Evolutionary conservation across 495 filamentous ascomycete genomes (phyloP).

Genomic region (Hyaloscypha bicolor): DNA sequence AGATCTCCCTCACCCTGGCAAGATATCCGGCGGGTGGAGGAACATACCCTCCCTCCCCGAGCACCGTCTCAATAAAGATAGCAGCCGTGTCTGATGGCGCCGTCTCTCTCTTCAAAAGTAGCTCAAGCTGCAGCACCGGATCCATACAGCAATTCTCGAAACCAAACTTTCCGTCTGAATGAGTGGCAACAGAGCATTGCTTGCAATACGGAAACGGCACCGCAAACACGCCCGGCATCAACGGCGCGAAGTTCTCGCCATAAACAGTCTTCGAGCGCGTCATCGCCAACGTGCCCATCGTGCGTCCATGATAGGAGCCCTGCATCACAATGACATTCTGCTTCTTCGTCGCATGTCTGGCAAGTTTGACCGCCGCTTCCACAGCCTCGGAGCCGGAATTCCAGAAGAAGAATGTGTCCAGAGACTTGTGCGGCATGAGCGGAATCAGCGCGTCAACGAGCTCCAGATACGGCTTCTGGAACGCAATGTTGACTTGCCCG

Average conservation of each 20-base stretch:
- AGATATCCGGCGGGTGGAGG: slow-evolving; percentile 65
- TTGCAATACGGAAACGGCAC: slow-evolving; percentile 27
- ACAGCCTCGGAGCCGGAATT: slow-evolving; percentile 70
- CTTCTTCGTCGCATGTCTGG: slow-evolving; percentile 55
- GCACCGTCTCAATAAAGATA: slow-evolving; percentile 45
- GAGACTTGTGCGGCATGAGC: slow-evolving; percentile 42
- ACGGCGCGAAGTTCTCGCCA: slow-evolving; percentile 30
- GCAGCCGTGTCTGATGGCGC: slow-evolving; percentile 20
- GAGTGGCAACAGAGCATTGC: slow-evolving; percentile 21
- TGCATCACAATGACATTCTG: slow-evolving; percentile 67
- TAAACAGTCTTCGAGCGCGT: slow-evolving; percentile 45
- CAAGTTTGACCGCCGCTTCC: slow-evolving; percentile 65
- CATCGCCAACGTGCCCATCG: slow-evolving; percentile 43
- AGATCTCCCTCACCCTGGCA: slow-evolving; percentile 58
- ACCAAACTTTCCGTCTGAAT: slow-evolving; percentile 17
- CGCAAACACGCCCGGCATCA: slow-evolving; percentile 30
- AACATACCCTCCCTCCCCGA: slow-evolving; percentile 50
- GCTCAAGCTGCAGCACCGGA: slow-evolving; percentile 46
- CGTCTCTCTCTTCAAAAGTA: slow-evolving; percentile 24
- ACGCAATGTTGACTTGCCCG: slow-evolving; percentile 44
- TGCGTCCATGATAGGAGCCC: slow-evolving; percentile 62
- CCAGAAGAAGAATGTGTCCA: slow-evolving; percentile 48
- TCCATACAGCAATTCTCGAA: slow-evolving; percentile 28
- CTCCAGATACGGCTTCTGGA: slow-evolving; percentile 44
- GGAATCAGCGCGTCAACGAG: slow-evolving; percentile 43